Conservation (phyloP, 257 asterid genomes). For the Osmanthus fragrans region DNA sequence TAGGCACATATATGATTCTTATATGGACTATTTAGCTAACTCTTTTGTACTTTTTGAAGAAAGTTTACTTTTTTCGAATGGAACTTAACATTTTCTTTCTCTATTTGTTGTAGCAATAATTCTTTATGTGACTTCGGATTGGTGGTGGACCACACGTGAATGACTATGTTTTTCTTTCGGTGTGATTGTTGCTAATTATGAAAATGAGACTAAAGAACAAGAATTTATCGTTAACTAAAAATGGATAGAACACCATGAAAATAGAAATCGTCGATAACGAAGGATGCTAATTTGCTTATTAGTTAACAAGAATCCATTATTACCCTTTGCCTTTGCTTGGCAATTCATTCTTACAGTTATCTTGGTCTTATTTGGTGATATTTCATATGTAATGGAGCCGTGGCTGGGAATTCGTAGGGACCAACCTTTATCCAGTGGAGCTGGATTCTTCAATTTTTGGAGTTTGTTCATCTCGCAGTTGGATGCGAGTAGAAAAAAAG, state of each 20-base stretch:
- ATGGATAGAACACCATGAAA: neutral
- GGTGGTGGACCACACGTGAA: slow-evolving; percentile 7
- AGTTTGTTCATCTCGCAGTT: neutral
- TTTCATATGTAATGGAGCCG: neutral
- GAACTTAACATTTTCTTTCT: slow-evolving; percentile 5
- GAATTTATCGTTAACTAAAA: slow-evolving; percentile 6
- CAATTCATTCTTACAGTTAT: neutral
- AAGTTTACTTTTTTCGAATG: neutral
- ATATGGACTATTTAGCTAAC: slow-evolving; percentile 1
- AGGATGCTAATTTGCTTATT: no score
- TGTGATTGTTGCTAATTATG: neutral
- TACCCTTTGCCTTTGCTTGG: neutral
- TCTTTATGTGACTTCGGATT: neutral
- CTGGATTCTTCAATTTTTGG: slow-evolving; percentile 14
- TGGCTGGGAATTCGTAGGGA: neutral
- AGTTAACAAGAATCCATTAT: no score
- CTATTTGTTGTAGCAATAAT: slow-evolving; percentile 12
- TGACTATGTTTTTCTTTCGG: neutral
- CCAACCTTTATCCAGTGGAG: neutral
- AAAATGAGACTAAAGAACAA: neutral
- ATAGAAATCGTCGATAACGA: no score
- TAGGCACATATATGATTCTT: neutral
- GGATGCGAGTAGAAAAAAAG: no score
- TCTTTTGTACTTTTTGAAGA: slow-evolving; percentile 5
- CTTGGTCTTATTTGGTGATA: neutral